Conservation (phyloP, 2,329 filamentous ascomycete species). For the Grosmannia huntii region DNA sequence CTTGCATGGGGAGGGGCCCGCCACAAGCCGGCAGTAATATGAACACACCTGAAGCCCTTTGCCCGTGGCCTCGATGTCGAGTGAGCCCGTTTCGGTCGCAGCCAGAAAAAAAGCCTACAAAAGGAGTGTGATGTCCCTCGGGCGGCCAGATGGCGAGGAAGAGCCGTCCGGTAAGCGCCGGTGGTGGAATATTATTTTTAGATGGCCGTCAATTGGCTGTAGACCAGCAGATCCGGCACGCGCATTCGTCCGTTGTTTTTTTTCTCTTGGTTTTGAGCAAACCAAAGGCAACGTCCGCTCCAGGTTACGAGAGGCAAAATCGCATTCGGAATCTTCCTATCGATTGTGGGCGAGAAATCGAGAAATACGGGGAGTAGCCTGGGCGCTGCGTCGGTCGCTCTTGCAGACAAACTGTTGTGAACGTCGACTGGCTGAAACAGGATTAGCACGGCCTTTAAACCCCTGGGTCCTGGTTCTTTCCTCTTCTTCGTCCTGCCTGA, state of each 20-base stretch:
- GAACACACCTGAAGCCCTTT: not conserved
- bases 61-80: not conserved
- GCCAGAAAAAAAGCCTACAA: not conserved
- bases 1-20: not conserved
- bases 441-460: conserved; percentile 11
- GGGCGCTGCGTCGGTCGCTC: not conserved
- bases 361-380: not conserved
- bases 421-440: conserved; percentile 10
- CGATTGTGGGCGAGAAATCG: not conserved
- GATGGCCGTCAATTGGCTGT: not conserved
- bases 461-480: conserved; percentile 4
- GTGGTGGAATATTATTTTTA: not conserved
- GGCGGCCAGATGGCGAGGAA: not conserved
- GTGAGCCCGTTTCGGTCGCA: not conserved
- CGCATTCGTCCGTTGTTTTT: not conserved
- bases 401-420: not conserved
- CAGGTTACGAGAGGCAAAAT: not conserved
- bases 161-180: not conserved
- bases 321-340: not conserved
- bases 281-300: not conserved
- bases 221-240: not conserved
- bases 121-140: no score
- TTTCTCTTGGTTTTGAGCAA: not conserved
- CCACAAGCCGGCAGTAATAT: not conserved
- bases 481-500: not conserved